These are phyloP conservation scores for Acidomyces sp. DNA, from an alignment of 495 filamentous ascomycete species.

Conservation along the genomic window DNA sequence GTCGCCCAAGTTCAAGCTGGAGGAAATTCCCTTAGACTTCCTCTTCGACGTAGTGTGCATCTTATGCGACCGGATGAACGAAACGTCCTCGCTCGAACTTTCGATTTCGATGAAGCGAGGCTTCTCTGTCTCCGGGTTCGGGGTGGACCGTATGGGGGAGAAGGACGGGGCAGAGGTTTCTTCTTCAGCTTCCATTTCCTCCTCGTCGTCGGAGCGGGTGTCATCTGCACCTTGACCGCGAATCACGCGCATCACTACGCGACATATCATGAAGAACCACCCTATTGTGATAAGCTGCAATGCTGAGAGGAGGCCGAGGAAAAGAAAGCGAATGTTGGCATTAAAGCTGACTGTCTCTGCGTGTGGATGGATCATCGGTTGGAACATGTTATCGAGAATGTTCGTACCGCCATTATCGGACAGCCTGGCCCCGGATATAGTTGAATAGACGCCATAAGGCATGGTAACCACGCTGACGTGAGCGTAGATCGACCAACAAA, in stretches of 20 bases:
- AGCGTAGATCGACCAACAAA: constrained; percentile 70
- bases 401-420: constrained; percentile 44
- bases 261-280: constrained; percentile 82
- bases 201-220: constrained; percentile 76
- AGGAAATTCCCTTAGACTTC: constrained; percentile 10
- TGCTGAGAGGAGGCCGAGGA: constrained; percentile 60
- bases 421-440: constrained; percentile 35
- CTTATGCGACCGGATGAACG: neutral
- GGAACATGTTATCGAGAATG: constrained; percentile 47
- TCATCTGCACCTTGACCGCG: constrained; percentile 72
- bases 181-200: constrained; percentile 45
- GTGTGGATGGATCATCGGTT: constrained; percentile 53
- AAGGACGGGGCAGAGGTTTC: constrained; percentile 1
- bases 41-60: constrained; percentile 2
- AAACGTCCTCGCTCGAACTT: constrained; percentile 5
- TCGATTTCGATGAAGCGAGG: constrained; percentile 18
- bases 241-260: constrained; percentile 63
- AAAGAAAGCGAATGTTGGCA: constrained; percentile 53
- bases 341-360: constrained; percentile 63
- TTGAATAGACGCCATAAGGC: constrained; percentile 56
- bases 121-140: neutral
- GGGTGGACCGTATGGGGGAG: neutral
- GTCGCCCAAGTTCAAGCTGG: constrained; percentile 17
- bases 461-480: constrained; percentile 47
- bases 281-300: constrained; percentile 70